These are phyloP conservation scores for Leccinellum luteum DNA, from an alignment of 768 basidiomycete genomes.

Conservation along the genomic window DNA sequence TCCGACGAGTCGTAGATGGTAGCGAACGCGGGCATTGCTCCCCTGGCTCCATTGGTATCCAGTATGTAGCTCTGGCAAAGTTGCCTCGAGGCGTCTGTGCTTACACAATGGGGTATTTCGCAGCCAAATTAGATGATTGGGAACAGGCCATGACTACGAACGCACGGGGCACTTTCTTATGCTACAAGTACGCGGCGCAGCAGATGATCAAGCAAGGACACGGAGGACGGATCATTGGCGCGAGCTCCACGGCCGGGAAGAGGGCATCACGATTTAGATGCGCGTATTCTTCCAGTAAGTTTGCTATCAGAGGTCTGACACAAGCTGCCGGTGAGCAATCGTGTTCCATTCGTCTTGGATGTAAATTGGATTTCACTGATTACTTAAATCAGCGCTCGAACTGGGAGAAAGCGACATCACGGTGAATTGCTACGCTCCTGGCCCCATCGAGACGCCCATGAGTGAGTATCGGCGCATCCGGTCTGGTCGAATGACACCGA, in stretches of 20 bases:
- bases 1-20: conserved; percentile 7
- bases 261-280: neutral
- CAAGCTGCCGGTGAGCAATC: neutral
- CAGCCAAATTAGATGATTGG: neutral
- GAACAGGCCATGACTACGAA: neutral
- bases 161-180: neutral
- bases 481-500: neutral
- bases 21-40: conserved; percentile 9
- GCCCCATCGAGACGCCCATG: neutral
- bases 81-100: neutral
- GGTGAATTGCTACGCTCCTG: neutral
- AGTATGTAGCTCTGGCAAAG: neutral
- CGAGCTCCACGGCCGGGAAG: neutral
- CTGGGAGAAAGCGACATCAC: neutral
- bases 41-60: neutral
- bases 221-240: neutral
- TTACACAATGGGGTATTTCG: neutral
- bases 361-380: neutral
- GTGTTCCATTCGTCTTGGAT: neutral
- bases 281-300: neutral
- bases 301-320: neutral
- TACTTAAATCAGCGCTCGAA: neutral
- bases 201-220: neutral
- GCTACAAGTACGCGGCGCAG: neutral
- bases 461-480: neutral